These are phyloP conservation scores for Ophiocordyceps sinensis DNA, from an alignment of 2,329 filamentous ascomycete species.

Conservation along the genomic window DNA sequence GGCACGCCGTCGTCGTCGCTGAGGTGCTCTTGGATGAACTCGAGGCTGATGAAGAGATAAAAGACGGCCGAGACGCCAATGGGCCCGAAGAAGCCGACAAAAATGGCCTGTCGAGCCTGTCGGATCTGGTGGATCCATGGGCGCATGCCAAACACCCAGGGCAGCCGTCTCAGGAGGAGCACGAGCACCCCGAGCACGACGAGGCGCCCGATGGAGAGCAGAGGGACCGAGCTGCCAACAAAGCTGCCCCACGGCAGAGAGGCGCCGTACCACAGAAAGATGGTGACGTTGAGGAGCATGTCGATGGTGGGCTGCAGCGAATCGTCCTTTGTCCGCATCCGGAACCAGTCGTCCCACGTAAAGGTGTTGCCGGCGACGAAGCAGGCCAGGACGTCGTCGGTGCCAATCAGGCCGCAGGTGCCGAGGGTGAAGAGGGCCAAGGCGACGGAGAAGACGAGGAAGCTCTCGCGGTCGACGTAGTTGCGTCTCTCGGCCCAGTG, in stretches of 20 bases:
- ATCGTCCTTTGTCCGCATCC: constrained; percentile 75
- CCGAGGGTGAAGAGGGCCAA: constrained; percentile 77
- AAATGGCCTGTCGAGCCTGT: constrained; percentile 57
- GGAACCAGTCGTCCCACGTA: constrained; percentile 91
- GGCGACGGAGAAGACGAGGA: constrained; percentile 73
- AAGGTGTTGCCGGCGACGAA: constrained; percentile 87
- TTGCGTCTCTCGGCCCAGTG: constrained; percentile 71
- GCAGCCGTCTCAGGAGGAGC: constrained; percentile 61
- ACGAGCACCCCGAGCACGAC: constrained; percentile 62
- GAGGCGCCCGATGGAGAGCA: constrained; percentile 57
- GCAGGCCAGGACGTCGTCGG: constrained; percentile 80
- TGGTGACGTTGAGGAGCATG: constrained; percentile 77
- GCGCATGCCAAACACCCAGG: constrained; percentile 60
- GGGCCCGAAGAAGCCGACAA: constrained; percentile 86
- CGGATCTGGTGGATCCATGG: constrained; percentile 69
- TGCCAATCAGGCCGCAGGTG: constrained; percentile 75
- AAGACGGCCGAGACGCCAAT: constrained; percentile 86
- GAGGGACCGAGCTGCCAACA: constrained; percentile 38
- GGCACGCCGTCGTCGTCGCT: constrained; percentile 40
- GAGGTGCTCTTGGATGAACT: constrained; percentile 48
- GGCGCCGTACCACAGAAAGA: constrained; percentile 87
- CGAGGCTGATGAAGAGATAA: constrained; percentile 68
- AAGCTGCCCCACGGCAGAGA: constrained; percentile 71
- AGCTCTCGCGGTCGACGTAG: constrained; percentile 77
- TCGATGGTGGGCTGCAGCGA: constrained; percentile 89